Evolutionary conservation across 768 basidiomycete genomes (phyloP), one percentile per base, ranked within the genome.

Genomic region (Mycena epipterygia): DNA sequence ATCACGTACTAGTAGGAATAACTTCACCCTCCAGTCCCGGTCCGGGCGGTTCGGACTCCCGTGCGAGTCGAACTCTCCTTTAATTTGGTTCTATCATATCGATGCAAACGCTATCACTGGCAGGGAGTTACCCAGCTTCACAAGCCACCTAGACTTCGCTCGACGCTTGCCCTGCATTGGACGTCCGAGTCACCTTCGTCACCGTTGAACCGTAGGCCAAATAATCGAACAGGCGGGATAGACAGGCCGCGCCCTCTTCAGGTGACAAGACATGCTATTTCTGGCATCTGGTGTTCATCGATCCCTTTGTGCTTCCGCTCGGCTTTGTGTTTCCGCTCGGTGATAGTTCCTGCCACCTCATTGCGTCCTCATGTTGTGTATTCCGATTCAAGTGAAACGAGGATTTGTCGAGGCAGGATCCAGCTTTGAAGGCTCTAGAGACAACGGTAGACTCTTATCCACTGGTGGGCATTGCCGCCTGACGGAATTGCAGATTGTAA

Each of bases 311-410:
- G 2, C 52, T 46, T 23, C 11, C 6, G 23, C 23, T 6, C 6
- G 23, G 27, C 16, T 67, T 67, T 68, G 59, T 68, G 3, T 63
- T 37, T 23, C 11, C 14, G 25, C 32, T 23, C 41, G 25, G 55
- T 61, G 48, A 44, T 29, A 64, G 62, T 70, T 69, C 61, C 61
- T 56, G 58, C 27, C 61, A 62, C 68, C 68, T 70, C 63, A 48
- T 51, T 70, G 49, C 25, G 13, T 37, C 68, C 68, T 59, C 68
- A 60, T 70, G 62, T 39, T 30, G 33, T 39, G 23, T 37, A 46
- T 23, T 17, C 56, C n/a, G 14, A 16, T 17, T 19, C 30, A 51
- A 44, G 33, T 35, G 4, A n/a, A 21, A 32, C 33, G 39, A 42
- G 14, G 5, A 58, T 42, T 35, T 2, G n/a, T 46, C 11, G 32